Base-by-base conservation (phyloP, 2,329 filamentous ascomycete species). In the Scedosporium aurantiacum region DNA sequence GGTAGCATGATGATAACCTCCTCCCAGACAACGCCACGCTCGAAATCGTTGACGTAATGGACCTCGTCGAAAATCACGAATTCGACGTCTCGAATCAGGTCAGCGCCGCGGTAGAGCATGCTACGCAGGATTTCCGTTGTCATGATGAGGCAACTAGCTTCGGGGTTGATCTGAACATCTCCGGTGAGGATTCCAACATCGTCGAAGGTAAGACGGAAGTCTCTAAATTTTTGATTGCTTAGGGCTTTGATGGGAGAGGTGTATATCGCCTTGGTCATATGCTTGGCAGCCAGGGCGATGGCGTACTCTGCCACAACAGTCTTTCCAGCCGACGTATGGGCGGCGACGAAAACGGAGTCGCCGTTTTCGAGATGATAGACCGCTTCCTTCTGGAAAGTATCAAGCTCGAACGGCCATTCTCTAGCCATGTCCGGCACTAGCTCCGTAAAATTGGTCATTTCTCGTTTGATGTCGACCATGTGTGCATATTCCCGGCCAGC, bases 1-100 rank as follows among this genome's bases (percentile, higher is more conserved):
- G 94, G 94, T 61, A 99, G 81, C 94, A 99, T 97, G 69, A 99
- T 99, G 70, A 99, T 99, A 68, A 99, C 94, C 74, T 99, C 94
- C 74, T 99, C 94, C 94, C 94, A 99, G 0, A 99, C 94, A 5
- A 99, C 94, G 69, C 94, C 94, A 74, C 94, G 84, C 72, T 97
- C 94, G 27, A 89, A 82, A 71, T 99, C 94, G 70, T 97, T 99
- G 66, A 99, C 93, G 71, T 99, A 99, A 74, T 99, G 94, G 1
- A 99, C 94, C 74, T 99, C 94, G 69, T 99, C 94, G 65, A 99
- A 99, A 57, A 99, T 97, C 67, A 99, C 94, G 71, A 96, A 99
- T 67, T 99, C 94, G 7, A 99, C 94, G 70, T 99, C 94, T 67
- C 94, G 85, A 66, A 99, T 97, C 16, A 99, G 76, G 76, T 99